phyloP scores from a whole-genome alignment of 805 yeast genomes.

The Spathaspora passalidarum region DNA sequence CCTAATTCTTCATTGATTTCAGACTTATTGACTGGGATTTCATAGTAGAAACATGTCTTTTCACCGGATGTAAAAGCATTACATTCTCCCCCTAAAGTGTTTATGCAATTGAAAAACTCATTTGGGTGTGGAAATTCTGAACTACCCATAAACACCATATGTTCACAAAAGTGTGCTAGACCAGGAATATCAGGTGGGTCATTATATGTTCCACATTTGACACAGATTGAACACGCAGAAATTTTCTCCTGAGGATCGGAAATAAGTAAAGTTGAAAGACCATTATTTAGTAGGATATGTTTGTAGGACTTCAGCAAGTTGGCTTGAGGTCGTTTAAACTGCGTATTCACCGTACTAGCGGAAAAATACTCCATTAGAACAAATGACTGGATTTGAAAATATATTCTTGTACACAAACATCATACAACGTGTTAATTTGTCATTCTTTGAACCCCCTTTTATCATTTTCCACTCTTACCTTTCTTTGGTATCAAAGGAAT shows the following conservation, averaged over 20 bases:
- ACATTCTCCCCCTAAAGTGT: slow-evolving; percentile 50
- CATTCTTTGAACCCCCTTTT: not conserved
- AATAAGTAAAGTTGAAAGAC: slow-evolving; percentile 62
- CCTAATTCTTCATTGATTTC: slow-evolving; percentile 26
- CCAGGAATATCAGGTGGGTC: slow-evolving; percentile 76
- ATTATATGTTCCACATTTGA: slow-evolving; percentile 75
- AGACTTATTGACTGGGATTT: slow-evolving; percentile 47
- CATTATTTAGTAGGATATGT: slow-evolving; percentile 58
- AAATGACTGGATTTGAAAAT: not conserved
- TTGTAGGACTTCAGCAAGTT: slow-evolving; percentile 40
- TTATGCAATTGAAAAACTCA: slow-evolving; percentile 41
- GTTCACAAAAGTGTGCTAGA: slow-evolving; percentile 61
- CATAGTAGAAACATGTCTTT: slow-evolving; percentile 61
- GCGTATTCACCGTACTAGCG: slow-evolving; percentile 11
- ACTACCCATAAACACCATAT: slow-evolving; percentile 42
- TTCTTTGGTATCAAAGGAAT: not conserved
- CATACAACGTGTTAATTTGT: not conserved
- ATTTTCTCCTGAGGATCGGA: slow-evolving; percentile 69
- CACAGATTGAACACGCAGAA: slow-evolving; percentile 70
- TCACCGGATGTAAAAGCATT: slow-evolving; percentile 74
- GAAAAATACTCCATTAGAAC: slow-evolving; percentile 12
- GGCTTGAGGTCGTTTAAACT: slow-evolving; percentile 31
- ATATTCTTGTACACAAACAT: not conserved
- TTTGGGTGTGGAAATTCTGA: slow-evolving; percentile 50
- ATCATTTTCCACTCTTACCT: not conserved